Evolutionary conservation across 257 asterid species (phyloP).

Genomic region (Marsdenia floribunda): DNA sequence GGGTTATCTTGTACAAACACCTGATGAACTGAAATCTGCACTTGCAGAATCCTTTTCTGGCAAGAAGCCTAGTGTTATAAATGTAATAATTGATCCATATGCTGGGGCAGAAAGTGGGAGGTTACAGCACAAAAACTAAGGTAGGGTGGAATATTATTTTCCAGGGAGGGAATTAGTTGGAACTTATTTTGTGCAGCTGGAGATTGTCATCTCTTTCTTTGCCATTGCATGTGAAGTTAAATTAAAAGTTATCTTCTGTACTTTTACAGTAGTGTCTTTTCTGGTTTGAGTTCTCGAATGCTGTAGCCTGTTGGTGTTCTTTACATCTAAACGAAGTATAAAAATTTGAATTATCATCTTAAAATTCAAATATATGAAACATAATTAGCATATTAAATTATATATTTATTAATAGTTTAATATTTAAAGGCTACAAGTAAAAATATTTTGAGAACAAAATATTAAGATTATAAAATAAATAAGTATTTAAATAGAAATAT

Average conservation of each 20-base stretch:
- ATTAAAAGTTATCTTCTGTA: background rate
- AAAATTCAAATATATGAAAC: too few relatives aligned
- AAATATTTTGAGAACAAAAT: too few relatives aligned
- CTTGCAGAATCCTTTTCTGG: conserved; percentile 65
- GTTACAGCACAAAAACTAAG: conserved; percentile 87
- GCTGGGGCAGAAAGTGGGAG: conserved; percentile 95
- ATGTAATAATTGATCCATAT: conserved; percentile 74
- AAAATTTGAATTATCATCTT: too few relatives aligned
- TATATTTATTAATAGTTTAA: too few relatives aligned
- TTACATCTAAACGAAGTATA: too few relatives aligned
- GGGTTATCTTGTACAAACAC: conserved; percentile 75
- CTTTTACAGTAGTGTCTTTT: background rate
- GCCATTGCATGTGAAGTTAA: background rate
- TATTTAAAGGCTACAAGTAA: too few relatives aligned
- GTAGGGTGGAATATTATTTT: background rate
- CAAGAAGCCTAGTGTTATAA: conserved; percentile 70
- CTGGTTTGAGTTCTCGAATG: background rate
- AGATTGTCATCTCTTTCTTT: background rate
- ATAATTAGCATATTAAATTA: too few relatives aligned
- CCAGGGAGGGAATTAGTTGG: background rate
- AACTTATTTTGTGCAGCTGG: background rate
- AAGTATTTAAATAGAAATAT: too few relatives aligned
- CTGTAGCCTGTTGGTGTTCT: background rate
- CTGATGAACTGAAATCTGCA: conserved; percentile 73
- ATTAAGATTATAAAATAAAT: too few relatives aligned